phyloP scores from a whole-genome alignment of 345 rosid genomes.

The Abelmoschus esculentus region DNA sequence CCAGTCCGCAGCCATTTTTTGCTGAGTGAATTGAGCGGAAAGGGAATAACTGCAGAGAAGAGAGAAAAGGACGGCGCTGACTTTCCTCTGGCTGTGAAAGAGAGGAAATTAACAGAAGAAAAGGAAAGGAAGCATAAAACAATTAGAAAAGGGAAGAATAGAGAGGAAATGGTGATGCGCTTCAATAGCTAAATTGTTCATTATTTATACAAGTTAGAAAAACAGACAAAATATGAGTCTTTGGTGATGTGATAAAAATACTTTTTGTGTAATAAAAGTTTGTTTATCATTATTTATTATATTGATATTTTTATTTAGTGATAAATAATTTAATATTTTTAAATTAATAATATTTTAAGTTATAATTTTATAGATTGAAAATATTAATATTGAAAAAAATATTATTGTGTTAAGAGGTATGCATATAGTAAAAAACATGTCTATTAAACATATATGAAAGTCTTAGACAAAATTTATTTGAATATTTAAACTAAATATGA shows the following conservation, averaged over 20 bases:
- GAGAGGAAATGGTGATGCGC: conserved; percentile 42
- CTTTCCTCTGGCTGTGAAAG: conserved; percentile 28
- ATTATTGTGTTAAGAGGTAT: too few species aligned
- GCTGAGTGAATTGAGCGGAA: neutral
- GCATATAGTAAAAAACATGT: too few species aligned
- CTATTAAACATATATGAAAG: too few species aligned
- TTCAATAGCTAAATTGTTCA: conserved; percentile 27
- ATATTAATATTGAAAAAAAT: too few species aligned
- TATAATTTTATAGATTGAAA: too few species aligned
- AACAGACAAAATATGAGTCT: neutral
- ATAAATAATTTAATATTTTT: too few species aligned
- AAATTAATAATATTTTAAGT: too few species aligned
- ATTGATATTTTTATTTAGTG: too few species aligned
- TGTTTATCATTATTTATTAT: too few species aligned
- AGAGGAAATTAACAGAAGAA: neutral
- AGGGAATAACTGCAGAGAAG: conserved; percentile 24
- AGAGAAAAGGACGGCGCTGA: conserved; percentile 68
- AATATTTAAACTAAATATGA: too few species aligned
- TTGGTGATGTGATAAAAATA: neutral
- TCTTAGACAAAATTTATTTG: too few species aligned
- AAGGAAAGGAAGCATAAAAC: neutral
- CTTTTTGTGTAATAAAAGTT: too few species aligned
- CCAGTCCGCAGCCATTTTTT: conserved; percentile 52
- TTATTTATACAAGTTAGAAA: conserved; percentile 39
- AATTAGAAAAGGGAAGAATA: conserved; percentile 16